A percentile compares a stretch with the other conserved stretches of the same genome.
Conservation (phyloP, 2,329 filamentous ascomycete genomes). For the Ophiostoma sp. region DNA sequence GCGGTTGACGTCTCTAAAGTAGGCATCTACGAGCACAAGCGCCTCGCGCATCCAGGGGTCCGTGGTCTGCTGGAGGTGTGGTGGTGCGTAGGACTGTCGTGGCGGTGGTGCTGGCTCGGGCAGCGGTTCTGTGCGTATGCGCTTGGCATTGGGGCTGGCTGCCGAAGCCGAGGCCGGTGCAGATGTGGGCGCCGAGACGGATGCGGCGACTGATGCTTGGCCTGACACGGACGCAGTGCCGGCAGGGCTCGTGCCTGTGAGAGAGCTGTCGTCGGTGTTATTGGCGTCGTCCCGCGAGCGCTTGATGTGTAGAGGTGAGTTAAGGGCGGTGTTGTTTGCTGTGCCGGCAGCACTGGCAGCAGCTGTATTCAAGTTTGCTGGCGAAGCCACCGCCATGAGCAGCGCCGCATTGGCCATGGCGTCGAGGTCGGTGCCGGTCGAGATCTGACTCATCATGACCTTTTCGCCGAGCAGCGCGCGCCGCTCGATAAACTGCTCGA, state of each 20-base stretch:
- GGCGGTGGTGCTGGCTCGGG: neutral
- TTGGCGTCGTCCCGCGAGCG: conserved; percentile 1
- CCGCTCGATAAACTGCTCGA: conserved; percentile 28
- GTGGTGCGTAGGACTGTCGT: conserved; percentile 21
- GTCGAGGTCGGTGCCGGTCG: conserved; percentile 26
- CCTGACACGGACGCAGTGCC: neutral
- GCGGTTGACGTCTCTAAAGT: conserved; percentile 43
- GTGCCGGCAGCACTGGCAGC: neutral
- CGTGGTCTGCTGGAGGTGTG: conserved; percentile 28
- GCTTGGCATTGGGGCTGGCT: neutral
- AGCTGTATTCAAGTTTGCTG: neutral
- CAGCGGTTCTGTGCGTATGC: neutral
- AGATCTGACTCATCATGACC: conserved; percentile 32
- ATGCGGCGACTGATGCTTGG: neutral
- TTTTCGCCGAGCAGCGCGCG: conserved; percentile 9
- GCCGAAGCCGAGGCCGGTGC: neutral
- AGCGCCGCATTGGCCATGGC: conserved; percentile 15
- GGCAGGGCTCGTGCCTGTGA: neutral
- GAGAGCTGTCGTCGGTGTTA: neutral
- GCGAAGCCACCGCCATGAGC: neutral
- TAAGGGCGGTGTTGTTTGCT: neutral
- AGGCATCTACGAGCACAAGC: conserved; percentile 39
- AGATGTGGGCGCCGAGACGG: neutral
- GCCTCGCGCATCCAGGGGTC: conserved; percentile 24
- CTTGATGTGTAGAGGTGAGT: conserved; percentile 2